These are phyloP conservation scores for Diaporthe sp. DNA, from an alignment of 2,329 filamentous ascomycete species.

Conservation along the genomic window DNA sequence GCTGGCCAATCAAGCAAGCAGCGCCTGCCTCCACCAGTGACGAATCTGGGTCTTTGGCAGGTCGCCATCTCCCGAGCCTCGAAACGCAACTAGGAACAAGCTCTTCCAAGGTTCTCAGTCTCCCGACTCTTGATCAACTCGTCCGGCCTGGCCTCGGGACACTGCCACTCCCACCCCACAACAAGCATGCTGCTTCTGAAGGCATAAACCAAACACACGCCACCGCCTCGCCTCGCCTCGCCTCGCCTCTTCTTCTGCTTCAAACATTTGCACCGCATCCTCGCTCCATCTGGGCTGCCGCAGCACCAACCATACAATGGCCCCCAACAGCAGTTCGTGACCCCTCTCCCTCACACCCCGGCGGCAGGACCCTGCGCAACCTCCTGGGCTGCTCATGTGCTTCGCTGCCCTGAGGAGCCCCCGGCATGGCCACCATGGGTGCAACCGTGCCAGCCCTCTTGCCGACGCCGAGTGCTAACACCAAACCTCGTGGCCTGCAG, in stretches of 20 bases:
- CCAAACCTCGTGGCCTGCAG: slow-evolving; percentile 41
- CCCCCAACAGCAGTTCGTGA: slow-evolving; percentile 35
- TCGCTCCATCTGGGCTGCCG: slow-evolving; percentile 11
- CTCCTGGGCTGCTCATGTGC: neutral
- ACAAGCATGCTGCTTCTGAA: slow-evolving; percentile 15
- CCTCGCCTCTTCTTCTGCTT: neutral
- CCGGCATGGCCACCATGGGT: neutral
- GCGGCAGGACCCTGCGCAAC: neutral
- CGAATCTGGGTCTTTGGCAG: slow-evolving; percentile 28
- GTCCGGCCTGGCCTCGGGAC: slow-evolving; percentile 16
- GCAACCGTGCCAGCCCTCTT: slow-evolving; percentile 22
- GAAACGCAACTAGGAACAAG: slow-evolving; percentile 14
- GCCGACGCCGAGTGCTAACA: slow-evolving; percentile 12
- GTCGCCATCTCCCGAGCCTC: slow-evolving; percentile 23
- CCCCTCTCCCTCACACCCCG: neutral
- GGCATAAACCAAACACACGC: slow-evolving; percentile 6
- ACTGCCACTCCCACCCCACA: slow-evolving; percentile 17
- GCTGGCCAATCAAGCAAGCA: slow-evolving; percentile 16
- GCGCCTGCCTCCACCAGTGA: neutral
- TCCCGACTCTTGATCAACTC: slow-evolving; percentile 19
- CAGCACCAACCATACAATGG: slow-evolving; percentile 26
- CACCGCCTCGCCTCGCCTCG: neutral
- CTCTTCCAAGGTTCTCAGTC: slow-evolving; percentile 22
- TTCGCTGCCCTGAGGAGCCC: too few relatives aligned
- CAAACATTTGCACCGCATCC: neutral